Conservation (phyloP, 139 green algal species). For the Closterium sp. region DNA sequence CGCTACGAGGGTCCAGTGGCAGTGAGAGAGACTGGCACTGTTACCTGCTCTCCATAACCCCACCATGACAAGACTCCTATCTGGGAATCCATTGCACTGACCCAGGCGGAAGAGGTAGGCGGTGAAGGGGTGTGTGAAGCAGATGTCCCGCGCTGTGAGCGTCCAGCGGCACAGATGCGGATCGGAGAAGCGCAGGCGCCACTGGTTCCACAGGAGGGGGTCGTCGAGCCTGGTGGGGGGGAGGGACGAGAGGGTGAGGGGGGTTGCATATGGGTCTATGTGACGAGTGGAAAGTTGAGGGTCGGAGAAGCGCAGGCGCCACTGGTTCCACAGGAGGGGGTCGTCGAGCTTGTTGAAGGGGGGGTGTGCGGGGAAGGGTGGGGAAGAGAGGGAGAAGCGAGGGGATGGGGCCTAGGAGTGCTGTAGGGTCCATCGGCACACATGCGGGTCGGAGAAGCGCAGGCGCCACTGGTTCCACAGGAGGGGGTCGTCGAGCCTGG, state of each 20-base stretch:
- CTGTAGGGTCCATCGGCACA: too few relatives aligned
- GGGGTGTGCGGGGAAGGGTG: too few relatives aligned
- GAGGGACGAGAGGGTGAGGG: too few relatives aligned
- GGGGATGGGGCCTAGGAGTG: too few relatives aligned
- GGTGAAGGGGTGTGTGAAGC: constrained; percentile 47
- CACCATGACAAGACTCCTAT: too few relatives aligned
- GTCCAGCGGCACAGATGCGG: constrained; percentile 20
- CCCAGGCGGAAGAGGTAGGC: constrained; percentile 50
- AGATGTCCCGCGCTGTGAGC: constrained; percentile 49
- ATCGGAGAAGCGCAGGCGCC: constrained; percentile 1
- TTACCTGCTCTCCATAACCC: too few relatives aligned
- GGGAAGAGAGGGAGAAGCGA: too few relatives aligned
- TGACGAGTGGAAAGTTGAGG: too few relatives aligned
- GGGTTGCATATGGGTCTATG: too few relatives aligned
- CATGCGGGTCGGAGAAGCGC: too few relatives aligned
- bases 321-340: constrained; percentile 13
- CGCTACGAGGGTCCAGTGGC: constrained; percentile 28
- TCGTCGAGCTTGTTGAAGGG: constrained; percentile 21
- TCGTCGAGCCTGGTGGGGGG: constrained; percentile 29
- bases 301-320: neutral
- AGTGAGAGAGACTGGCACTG: neutral
- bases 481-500: constrained; percentile 31
- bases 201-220: constrained; percentile 36
- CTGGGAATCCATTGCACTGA: neutral
- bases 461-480: constrained; percentile 8